Conservation (phyloP, 176 grass and related monocot genomes). For the Dactylis glomerata region DNA sequence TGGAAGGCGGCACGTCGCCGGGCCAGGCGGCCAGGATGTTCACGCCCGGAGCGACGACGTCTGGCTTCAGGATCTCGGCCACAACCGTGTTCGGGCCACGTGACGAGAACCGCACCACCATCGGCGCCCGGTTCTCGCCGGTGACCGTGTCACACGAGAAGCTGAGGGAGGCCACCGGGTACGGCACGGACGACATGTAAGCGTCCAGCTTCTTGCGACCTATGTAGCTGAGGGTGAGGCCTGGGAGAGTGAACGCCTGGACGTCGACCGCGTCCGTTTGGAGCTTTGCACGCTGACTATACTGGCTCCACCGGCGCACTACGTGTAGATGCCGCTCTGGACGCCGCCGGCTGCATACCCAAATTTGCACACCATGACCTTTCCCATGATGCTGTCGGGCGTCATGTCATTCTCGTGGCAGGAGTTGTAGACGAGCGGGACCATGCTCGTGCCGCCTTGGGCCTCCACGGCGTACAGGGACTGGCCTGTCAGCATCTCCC, state of each 20-base stretch:
- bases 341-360: not conserved
- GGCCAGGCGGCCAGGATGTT: not conserved
- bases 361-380: not conserved
- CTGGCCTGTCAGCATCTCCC: not conserved
- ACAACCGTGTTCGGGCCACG: not conserved
- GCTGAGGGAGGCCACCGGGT: not conserved
- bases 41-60: not conserved
- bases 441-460: not conserved
- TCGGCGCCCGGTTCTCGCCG: slow-evolving; percentile 24
- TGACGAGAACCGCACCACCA: slow-evolving; percentile 25
- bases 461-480: not conserved
- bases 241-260: not conserved
- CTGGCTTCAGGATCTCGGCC: not conserved
- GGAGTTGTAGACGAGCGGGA: not conserved
- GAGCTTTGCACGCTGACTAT: not conserved
- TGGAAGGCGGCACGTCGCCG: not conserved
- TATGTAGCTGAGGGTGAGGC: not conserved
- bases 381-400: not conserved
- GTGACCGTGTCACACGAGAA: not conserved
- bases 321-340: not conserved
- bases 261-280: not conserved
- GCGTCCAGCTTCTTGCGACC: not conserved
- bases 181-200: not conserved
- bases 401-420: not conserved
- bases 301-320: not conserved